Evolutionary conservation across 1,139 yeast genomes (phyloP).

Genomic region (Geotrichum bryndzae): DNA sequence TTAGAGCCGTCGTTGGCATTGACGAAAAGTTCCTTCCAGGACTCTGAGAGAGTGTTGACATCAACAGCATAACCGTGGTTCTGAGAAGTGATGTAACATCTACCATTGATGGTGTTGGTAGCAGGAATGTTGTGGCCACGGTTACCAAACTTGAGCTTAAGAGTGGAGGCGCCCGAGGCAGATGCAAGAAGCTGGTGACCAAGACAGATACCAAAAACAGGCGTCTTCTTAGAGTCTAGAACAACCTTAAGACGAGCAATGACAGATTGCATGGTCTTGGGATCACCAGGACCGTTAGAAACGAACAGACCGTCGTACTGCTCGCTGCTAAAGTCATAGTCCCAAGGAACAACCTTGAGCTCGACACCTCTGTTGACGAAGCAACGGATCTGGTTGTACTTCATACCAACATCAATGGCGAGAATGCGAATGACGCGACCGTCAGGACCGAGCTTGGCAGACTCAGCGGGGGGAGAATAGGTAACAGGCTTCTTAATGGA

Average conservation of each 20-base stretch:
- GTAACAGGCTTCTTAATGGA: conserved; percentile 69
- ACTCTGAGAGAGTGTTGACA: conserved; percentile 57
- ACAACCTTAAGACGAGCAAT: conserved; percentile 55
- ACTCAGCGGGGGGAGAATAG: conserved; percentile 57
- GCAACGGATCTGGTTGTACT: conserved; percentile 95
- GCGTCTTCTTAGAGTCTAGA: conserved; percentile 52
- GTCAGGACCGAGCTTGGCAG: conserved; percentile 51
- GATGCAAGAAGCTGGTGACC: conserved; percentile 97
- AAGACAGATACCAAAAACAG: conserved; percentile 91
- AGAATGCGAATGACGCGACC: conserved; percentile 78
- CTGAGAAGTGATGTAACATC: conserved; percentile 98
- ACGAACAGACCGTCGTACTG: conserved; percentile 94
- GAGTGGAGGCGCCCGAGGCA: conserved; percentile 90
- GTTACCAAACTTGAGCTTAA: conserved; percentile 95
- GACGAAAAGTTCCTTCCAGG: conserved; percentile 92
- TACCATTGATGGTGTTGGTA: conserved; percentile 85
- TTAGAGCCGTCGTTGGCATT: conserved; percentile 97
- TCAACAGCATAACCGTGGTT: conserved; percentile 99
- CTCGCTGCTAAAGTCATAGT: conserved; percentile 64
- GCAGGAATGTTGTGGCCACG: conserved; percentile 99
- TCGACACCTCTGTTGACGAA: conserved; percentile 95
- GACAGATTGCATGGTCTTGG: conserved; percentile 69
- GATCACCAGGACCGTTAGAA: conserved; percentile 99
- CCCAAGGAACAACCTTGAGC: conserved; percentile 92
- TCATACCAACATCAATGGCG: conserved; percentile 97